A percentile compares a stretch with the other conserved stretches of the same genome.
These are phyloP conservation scores for Pulicaria dysenterica DNA, from an alignment of 129 eudicot genomes.

Conservation along the genomic window DNA sequence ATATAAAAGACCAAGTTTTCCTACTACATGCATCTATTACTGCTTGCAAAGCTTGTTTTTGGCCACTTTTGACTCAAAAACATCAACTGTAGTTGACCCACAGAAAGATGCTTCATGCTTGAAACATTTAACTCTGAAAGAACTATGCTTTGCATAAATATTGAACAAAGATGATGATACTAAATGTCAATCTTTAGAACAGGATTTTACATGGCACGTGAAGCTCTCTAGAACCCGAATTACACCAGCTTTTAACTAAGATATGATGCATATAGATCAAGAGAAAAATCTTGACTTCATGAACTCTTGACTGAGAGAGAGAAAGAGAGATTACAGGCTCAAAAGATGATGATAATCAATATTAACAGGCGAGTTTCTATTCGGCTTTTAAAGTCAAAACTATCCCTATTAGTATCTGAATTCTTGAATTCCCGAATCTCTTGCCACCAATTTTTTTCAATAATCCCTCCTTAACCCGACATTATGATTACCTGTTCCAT, in stretches of 20 bases:
- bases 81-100: not conserved
- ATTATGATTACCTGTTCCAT: conserved; percentile 33
- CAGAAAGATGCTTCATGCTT: not conserved
- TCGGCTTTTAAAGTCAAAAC: conserved; percentile 34
- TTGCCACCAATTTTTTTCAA: conserved; percentile 21
- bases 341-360: conserved; percentile 30
- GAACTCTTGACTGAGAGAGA: conserved; percentile 32
- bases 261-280: conserved; percentile 11
- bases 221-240: conserved; percentile 14
- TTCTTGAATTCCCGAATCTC: not conserved
- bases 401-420: conserved; percentile 36
- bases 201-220: conserved; percentile 36
- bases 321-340: conserved; percentile 19
- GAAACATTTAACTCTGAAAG: conserved; percentile 16
- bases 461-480: conserved; percentile 51
- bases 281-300: not conserved
- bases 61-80: too few relatives aligned
- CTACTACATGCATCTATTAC: too few relatives aligned
- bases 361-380: conserved; percentile 52
- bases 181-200: conserved; percentile 32
- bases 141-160: conserved; percentile 33
- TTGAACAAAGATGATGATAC: conserved; percentile 40
- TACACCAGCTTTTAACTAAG: conserved; percentile 14
- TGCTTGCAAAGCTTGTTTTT: too few relatives aligned
- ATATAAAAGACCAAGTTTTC: too few relatives aligned